phyloP scores from a whole-genome alignment of 768 basidiomycete species.

The Roridomyces roridus region DNA sequence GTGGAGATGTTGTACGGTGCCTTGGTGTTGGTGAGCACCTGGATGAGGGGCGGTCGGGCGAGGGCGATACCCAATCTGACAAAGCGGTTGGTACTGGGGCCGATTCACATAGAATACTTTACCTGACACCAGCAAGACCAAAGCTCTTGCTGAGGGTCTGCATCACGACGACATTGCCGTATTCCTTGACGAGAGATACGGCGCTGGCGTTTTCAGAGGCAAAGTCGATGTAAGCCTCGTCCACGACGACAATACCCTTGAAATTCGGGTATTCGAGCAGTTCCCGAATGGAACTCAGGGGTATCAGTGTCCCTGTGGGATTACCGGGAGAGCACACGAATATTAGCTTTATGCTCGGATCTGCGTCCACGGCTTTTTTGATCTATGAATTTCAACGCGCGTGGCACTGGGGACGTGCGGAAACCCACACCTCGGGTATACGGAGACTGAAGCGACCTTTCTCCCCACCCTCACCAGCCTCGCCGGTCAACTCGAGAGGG shows the following conservation, averaged over 20 bases:
- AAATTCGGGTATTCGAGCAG: conserved; percentile 82
- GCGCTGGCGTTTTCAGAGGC: conserved; percentile 67
- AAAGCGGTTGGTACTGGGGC: neutral
- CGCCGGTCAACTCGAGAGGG: conserved; percentile 65
- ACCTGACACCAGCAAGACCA: conserved; percentile 95
- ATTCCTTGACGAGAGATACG: conserved; percentile 74
- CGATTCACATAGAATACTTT: conserved; percentile 29
- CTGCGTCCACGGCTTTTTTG: conserved; percentile 67
- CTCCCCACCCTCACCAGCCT: conserved; percentile 75
- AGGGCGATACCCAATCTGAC: conserved; percentile 86
- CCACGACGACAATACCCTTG: conserved; percentile 91
- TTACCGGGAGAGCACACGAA: conserved; percentile 98
- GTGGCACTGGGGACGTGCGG: neutral
- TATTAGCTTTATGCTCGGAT: conserved; percentile 86
- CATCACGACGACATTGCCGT: conserved; percentile 90
- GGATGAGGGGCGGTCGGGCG: conserved; percentile 89
- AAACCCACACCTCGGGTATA: conserved; percentile 69
- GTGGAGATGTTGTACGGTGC: conserved; percentile 97
- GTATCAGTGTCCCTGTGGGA: conserved; percentile 89
- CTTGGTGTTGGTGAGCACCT: conserved; percentile 92
- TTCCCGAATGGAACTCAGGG: conserved; percentile 68
- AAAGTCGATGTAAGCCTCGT: conserved; percentile 99
- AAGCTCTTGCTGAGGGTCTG: conserved; percentile 98
- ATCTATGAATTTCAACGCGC: conserved; percentile 50
- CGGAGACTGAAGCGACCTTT: conserved; percentile 74